These are phyloP conservation scores for Hsuehochloa calcarea DNA, from an alignment of 176 grass and related monocot species.

Conservation along the genomic window DNA sequence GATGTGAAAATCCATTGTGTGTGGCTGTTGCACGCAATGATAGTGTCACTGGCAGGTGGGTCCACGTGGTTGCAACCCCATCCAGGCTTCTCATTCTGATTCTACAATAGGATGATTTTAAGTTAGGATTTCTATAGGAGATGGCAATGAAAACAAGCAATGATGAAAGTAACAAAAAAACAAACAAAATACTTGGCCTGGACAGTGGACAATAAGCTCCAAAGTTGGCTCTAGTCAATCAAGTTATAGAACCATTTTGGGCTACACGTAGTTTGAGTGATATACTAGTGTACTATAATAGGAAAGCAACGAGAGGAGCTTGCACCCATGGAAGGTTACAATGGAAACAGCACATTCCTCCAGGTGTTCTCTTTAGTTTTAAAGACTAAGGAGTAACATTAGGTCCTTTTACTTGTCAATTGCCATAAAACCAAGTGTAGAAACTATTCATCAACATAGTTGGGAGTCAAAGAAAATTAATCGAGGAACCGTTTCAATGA, in stretches of 20 bases:
- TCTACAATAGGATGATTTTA: neutral
- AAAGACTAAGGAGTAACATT: neutral
- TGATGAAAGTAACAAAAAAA: neutral
- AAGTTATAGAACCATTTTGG: neutral
- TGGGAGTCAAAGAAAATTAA: neutral
- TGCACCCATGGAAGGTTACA: neutral
- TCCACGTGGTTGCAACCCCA: neutral
- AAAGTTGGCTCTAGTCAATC: neutral
- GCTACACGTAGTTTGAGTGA: neutral
- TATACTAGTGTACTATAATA: neutral
- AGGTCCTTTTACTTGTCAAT: neutral
- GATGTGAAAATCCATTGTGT: neutral
- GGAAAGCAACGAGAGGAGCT: neutral
- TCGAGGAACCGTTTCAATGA: neutral
- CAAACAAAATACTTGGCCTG: neutral
- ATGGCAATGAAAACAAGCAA: neutral
- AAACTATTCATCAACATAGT: neutral
- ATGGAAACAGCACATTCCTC: neutral
- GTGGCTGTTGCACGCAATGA: neutral
- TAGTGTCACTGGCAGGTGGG: neutral
- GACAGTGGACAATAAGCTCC: neutral
- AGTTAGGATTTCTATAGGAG: neutral
- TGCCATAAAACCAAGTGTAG: neutral
- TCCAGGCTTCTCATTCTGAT: neutral
- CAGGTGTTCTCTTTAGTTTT: neutral